phyloP scores from a whole-genome alignment of 306 rosid species.

The Pyrus pyrifolia region DNA sequence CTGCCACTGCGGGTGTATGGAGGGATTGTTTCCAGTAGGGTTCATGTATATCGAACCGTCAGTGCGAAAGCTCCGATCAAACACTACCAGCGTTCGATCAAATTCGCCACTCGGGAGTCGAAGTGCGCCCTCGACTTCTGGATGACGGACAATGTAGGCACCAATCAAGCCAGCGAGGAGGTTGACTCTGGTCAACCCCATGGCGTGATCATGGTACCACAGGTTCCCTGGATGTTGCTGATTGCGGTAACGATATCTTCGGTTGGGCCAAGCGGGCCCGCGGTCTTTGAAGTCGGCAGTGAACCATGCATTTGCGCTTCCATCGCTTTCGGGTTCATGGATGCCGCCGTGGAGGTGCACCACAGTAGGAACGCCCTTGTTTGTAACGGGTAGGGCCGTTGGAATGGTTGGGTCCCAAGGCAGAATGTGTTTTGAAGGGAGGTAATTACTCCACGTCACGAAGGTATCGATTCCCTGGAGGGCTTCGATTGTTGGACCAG shows the following conservation, averaged over 20 bases:
- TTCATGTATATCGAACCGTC: slow-evolving; percentile 75
- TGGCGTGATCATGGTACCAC: slow-evolving; percentile 89
- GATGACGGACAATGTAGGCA: slow-evolving; percentile 53
- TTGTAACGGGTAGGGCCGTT: slow-evolving; percentile 28
- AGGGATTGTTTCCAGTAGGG: slow-evolving; percentile 63
- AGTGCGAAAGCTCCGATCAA: slow-evolving; percentile 54
- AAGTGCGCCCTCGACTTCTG: slow-evolving; percentile 34
- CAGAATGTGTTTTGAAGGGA: slow-evolving; percentile 66
- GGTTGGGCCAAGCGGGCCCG: slow-evolving; percentile 47
- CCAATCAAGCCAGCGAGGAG: slow-evolving; percentile 65
- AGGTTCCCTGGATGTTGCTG: slow-evolving; percentile 68
- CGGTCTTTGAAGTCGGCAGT: slow-evolving; percentile 24
- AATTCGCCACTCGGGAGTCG: slow-evolving; percentile 36
- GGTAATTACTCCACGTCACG: slow-evolving; percentile 69
- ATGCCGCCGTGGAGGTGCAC: slow-evolving; percentile 80
- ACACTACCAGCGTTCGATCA: slow-evolving; percentile 49
- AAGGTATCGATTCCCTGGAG: slow-evolving; percentile 32
- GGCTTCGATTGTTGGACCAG: slow-evolving; percentile 83
- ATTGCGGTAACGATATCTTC: slow-evolving; percentile 48
- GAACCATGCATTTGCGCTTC: slow-evolving; percentile 67
- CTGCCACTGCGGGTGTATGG: slow-evolving; percentile 73
- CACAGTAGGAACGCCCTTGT: slow-evolving; percentile 60
- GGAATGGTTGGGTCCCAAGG: slow-evolving; percentile 84
- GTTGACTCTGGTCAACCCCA: slow-evolving; percentile 78
- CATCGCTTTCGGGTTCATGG: slow-evolving; percentile 58